phyloP scores from a whole-genome alignment of 176 grass and related monocot genomes.

The Oryza rufipogon region DNA sequence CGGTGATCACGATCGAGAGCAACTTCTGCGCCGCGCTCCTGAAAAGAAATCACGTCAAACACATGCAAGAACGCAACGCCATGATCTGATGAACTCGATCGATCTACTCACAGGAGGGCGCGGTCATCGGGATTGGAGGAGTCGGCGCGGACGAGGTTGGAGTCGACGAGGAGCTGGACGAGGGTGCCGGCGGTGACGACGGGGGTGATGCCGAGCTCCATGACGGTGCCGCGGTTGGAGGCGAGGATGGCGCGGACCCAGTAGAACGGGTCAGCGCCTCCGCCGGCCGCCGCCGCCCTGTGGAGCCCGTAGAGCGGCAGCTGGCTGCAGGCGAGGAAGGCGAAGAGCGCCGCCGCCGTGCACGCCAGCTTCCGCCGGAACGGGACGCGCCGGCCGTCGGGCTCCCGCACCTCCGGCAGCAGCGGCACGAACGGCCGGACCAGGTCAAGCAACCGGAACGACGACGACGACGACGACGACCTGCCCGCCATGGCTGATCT shows the following conservation, averaged over 20 bases:
- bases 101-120: slow-evolving; percentile 35
- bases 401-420: slow-evolving; percentile 37
- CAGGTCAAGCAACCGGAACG: not conserved
- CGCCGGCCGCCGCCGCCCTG: not conserved
- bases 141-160: slow-evolving; percentile 31
- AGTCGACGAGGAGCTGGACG: not conserved
- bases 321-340: slow-evolving; percentile 45
- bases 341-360: slow-evolving; percentile 37
- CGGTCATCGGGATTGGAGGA: slow-evolving; percentile 29
- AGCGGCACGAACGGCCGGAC: slow-evolving; percentile 46
- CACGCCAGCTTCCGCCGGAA: slow-evolving; percentile 35
- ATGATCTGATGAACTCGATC: too few species aligned
- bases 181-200: not conserved
- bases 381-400: slow-evolving; percentile 31
- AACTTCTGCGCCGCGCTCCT: slow-evolving; percentile 41
- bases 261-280: slow-evolving; percentile 39
- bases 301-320: slow-evolving; percentile 16
- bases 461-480: not conserved
- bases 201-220: slow-evolving; percentile 44
- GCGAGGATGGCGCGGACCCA: slow-evolving; percentile 46
- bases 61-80: not conserved
- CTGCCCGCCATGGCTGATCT: not conserved
- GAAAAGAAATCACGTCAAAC: not conserved
- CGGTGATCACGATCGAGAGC: slow-evolving; percentile 41
- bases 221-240: slow-evolving; percentile 42